These are phyloP conservation scores for Pichia occidentalis DNA, from an alignment of 805 yeast species.

Conservation along the genomic window DNA sequence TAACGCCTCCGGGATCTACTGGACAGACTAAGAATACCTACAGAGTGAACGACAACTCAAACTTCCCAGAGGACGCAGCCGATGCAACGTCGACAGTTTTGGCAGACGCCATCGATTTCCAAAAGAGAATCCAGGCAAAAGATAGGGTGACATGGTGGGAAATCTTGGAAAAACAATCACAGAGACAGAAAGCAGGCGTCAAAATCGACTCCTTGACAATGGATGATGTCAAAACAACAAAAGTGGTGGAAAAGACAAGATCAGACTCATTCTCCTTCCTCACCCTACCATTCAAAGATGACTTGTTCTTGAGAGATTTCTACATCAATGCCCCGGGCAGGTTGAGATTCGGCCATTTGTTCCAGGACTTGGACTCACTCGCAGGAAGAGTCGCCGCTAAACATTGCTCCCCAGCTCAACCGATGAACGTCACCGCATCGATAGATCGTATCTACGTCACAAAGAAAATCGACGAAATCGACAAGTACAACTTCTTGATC, in stretches of 20 bases:
- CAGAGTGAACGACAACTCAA: slow-evolving; percentile 24
- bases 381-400: slow-evolving; percentile 92
- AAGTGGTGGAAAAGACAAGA: slow-evolving; percentile 65
- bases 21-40: slow-evolving; percentile 5
- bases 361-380: slow-evolving; percentile 88
- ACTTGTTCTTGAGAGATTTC: slow-evolving; percentile 74
- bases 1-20: background rate
- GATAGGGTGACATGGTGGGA: slow-evolving; percentile 76
- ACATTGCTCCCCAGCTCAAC: slow-evolving; percentile 93
- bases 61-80: slow-evolving; percentile 53
- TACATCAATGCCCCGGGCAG: slow-evolving; percentile 90
- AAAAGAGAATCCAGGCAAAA: slow-evolving; percentile 31
- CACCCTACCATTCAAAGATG: slow-evolving; percentile 77
- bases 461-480: slow-evolving; percentile 73
- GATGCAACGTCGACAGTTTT: slow-evolving; percentile 69
- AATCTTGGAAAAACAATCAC: slow-evolving; percentile 68
- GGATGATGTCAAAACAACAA: slow-evolving; percentile 64
- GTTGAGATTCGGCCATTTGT: slow-evolving; percentile 83
- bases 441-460: slow-evolving; percentile 88
- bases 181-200: slow-evolving; percentile 67
- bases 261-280: slow-evolving; percentile 69
- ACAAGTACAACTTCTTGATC: slow-evolving; percentile 66
- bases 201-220: slow-evolving; percentile 64
- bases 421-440: slow-evolving; percentile 91
- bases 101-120: slow-evolving; percentile 52